Percentiles rank a stretch among this genome's conserved stretches.
These are phyloP conservation scores for Mycena vulgaris DNA, from an alignment of 768 basidiomycete species.

Conservation along the genomic window DNA sequence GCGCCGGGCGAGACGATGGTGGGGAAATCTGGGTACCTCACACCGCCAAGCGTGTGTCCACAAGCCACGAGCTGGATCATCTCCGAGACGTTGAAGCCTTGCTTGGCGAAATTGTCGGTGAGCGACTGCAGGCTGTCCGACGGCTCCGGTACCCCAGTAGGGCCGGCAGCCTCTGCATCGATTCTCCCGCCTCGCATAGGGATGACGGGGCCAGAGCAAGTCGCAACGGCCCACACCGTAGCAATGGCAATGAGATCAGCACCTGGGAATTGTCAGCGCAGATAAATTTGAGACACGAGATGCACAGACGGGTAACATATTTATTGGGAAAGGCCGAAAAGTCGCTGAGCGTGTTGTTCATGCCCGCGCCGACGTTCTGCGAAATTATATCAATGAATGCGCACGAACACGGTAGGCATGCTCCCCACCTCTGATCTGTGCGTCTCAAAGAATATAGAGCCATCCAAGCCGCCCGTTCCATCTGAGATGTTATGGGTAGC, in stretches of 20 bases:
- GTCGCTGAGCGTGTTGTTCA: slow-evolving; percentile 59
- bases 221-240: slow-evolving; percentile 53
- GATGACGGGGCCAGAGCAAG: slow-evolving; percentile 64
- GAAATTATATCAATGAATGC: neutral
- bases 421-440: slow-evolving; percentile 55
- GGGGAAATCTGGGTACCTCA: slow-evolving; percentile 63
- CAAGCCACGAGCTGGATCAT: slow-evolving; percentile 69
- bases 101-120: slow-evolving; percentile 56
- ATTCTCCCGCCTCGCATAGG: slow-evolving; percentile 59
- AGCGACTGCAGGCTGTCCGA: slow-evolving; percentile 57
- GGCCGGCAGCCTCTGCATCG: slow-evolving; percentile 57
- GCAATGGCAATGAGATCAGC: slow-evolving; percentile 62
- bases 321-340: slow-evolving; percentile 60
- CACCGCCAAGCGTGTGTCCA: slow-evolving; percentile 67
- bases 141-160: slow-evolving; percentile 60
- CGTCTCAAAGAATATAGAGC: slow-evolving; percentile 65
- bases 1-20: slow-evolving; percentile 54
- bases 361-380: slow-evolving; percentile 65
- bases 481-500: slow-evolving; percentile 61
- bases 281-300: neutral
- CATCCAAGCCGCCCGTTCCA: slow-evolving; percentile 67
- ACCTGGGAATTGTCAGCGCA: slow-evolving; percentile 44
- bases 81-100: slow-evolving; percentile 61
- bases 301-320: slow-evolving; percentile 58
- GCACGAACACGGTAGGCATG: neutral